Percentiles rank a stretch among this genome's conserved stretches.
Evolutionary conservation across 2,329 filamentous ascomycete genomes (phyloP).

Genomic region (Cordyceps tenuipes): DNA sequence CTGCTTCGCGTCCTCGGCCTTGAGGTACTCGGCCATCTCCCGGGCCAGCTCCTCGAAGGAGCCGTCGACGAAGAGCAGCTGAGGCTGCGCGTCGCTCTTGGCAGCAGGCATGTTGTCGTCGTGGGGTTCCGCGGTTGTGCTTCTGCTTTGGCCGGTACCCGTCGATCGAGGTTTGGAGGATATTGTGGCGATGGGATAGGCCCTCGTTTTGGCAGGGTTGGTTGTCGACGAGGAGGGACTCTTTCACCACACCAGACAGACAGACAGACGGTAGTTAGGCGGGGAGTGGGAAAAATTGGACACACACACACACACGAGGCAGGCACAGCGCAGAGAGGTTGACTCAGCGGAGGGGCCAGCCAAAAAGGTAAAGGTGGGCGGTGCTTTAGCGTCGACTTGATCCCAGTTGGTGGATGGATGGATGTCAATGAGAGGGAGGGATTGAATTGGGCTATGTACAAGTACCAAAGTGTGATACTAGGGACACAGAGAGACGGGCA

Average conservation of each 20-base stretch:
- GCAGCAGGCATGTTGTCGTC: constrained; percentile 24
- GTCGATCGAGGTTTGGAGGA: neutral
- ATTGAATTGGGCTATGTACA: constrained; percentile 20
- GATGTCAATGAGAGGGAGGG: constrained; percentile 13
- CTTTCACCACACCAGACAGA: neutral
- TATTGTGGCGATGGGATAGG: constrained; percentile 4
- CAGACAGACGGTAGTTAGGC: neutral
- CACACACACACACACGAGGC: neutral
- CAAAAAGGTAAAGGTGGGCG: neutral
- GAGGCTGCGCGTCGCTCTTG: constrained; percentile 40
- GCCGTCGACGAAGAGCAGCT: constrained; percentile 76
- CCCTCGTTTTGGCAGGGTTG: constrained; percentile 9
- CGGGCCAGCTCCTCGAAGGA: constrained; percentile 85
- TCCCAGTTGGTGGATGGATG: neutral
- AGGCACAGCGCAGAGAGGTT: neutral
- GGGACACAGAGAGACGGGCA: too few species aligned
- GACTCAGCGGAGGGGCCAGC: constrained; percentile 10
- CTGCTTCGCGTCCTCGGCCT: constrained; percentile 69
- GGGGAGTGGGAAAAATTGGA: constrained; percentile 14
- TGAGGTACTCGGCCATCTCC: constrained; percentile 92
- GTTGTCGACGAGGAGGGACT: constrained; percentile 3
- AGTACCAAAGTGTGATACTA: constrained; percentile 22
- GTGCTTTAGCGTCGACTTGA: constrained; percentile 6
- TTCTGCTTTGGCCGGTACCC: neutral
- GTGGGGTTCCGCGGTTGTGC: constrained; percentile 3